phyloP scores from a whole-genome alignment of 2,329 filamentous ascomycete genomes.

The Aspergillus hiratsukae region DNA sequence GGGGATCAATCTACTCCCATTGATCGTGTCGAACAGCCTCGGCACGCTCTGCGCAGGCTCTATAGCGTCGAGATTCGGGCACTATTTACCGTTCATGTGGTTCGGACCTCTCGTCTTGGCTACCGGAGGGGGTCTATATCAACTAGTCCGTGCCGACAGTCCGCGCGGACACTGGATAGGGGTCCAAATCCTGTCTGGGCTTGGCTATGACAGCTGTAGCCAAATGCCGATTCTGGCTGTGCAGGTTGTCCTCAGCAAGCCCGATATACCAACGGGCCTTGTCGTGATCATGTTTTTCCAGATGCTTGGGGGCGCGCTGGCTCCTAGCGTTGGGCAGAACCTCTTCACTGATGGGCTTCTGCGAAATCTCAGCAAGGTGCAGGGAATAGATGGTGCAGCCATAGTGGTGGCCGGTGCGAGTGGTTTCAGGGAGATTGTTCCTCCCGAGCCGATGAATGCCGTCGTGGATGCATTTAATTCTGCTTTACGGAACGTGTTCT shows the following conservation, averaged over 20 bases:
- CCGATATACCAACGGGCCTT: slow-evolving; percentile 5
- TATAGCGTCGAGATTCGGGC: slow-evolving; percentile 23
- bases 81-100: slow-evolving; percentile 29
- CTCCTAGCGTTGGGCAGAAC: slow-evolving; percentile 9
- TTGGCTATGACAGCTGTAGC: slow-evolving; percentile 18
- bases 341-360: slow-evolving; percentile 9
- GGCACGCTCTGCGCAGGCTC: slow-evolving; percentile 18
- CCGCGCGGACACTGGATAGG: slow-evolving; percentile 23
- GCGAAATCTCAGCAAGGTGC: slow-evolving; percentile 2
- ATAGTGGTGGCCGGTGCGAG: slow-evolving; percentile 6
- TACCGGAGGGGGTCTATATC: slow-evolving; percentile 7
- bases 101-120: slow-evolving; percentile 22
- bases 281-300: slow-evolving; percentile 11
- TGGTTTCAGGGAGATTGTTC: slow-evolving; percentile 5
- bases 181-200: slow-evolving; percentile 25
- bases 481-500: slow-evolving; percentile 7
- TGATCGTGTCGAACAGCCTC: slow-evolving; percentile 11
- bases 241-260: slow-evolving; percentile 12
- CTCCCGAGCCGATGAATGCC: slow-evolving; percentile 1
- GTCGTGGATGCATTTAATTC: slow-evolving; percentile 6
- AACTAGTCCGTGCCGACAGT: slow-evolving; percentile 5
- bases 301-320: slow-evolving; percentile 7
- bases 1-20: slow-evolving; percentile 19
- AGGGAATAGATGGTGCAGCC: slow-evolving; percentile 1
- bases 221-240: slow-evolving; percentile 23